Conservation (phyloP, 1,284 basidiomycete species). For the Moniliella sp. region DNA sequence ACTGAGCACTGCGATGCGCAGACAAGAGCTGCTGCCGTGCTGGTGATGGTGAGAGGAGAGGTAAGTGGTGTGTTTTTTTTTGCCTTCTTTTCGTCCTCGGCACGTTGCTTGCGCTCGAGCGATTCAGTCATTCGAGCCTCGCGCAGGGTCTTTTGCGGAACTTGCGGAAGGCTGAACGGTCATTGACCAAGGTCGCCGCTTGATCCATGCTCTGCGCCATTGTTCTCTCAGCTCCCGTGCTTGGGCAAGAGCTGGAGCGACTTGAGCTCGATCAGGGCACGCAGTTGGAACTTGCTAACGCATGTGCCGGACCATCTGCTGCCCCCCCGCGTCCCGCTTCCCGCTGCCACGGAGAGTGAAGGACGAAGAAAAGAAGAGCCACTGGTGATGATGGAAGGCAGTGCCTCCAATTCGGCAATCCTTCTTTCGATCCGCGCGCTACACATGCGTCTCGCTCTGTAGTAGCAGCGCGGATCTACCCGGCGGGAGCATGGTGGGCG, state of each 20-base stretch:
- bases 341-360: slow-evolving; percentile 6
- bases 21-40: slow-evolving; percentile 58
- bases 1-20: slow-evolving; percentile 42
- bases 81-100: slow-evolving; percentile 72
- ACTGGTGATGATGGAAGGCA: slow-evolving; percentile 51
- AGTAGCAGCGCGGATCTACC: slow-evolving; percentile 71
- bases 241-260: slow-evolving; percentile 71
- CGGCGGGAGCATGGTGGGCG: slow-evolving; percentile 76
- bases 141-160: slow-evolving; percentile 61
- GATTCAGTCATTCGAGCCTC: slow-evolving; percentile 77
- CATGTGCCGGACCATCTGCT: slow-evolving; percentile 4
- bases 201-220: slow-evolving; percentile 68
- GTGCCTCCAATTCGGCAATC: slow-evolving; percentile 61
- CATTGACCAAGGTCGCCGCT: slow-evolving; percentile 63
- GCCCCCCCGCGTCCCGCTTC: slow-evolving; percentile 8
- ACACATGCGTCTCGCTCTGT: slow-evolving; percentile 78
- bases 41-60: slow-evolving; percentile 66
- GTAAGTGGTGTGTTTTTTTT: slow-evolving; percentile 88
- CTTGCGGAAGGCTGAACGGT: slow-evolving; percentile 73
- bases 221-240: slow-evolving; percentile 63
- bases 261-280: slow-evolving; percentile 82
- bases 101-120: slow-evolving; percentile 71
- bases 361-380: slow-evolving; percentile 7
- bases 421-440: slow-evolving; percentile 69
- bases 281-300: slow-evolving; percentile 49